These are phyloP conservation scores for Ceratocystis smalleyi DNA, from an alignment of 2,329 filamentous ascomycete species.

Conservation along the genomic window DNA sequence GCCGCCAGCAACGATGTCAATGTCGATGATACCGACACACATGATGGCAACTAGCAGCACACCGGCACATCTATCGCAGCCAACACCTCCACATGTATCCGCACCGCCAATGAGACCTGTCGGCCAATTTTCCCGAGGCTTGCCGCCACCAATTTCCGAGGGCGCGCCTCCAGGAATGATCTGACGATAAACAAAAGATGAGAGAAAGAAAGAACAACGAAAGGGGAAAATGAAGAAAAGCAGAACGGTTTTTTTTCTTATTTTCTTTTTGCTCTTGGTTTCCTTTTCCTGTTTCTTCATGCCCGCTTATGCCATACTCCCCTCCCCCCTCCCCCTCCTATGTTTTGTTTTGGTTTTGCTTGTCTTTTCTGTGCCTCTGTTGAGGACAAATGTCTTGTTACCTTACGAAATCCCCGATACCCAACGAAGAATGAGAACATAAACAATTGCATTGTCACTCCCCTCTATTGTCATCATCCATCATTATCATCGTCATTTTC, in stretches of 20 bases:
- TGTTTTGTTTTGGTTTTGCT: slow-evolving; percentile 7
- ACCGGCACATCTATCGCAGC: neutral
- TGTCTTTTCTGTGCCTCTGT: slow-evolving; percentile 5
- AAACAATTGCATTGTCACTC: neutral
- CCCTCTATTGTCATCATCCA: neutral
- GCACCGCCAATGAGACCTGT: slow-evolving; percentile 20
- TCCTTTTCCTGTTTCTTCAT: slow-evolving; percentile 12
- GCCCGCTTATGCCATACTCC: no score
- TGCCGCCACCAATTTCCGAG: slow-evolving; percentile 10
- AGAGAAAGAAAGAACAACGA: neutral
- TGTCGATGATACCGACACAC: slow-evolving; percentile 20
- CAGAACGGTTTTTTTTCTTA: neutral
- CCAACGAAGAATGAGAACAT: slow-evolving; percentile 15
- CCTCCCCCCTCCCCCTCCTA: no score
- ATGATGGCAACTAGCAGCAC: slow-evolving; percentile 18
- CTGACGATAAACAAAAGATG: neutral
- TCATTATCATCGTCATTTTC: neutral
- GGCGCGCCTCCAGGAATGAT: slow-evolving; percentile 13
- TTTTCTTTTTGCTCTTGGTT: neutral
- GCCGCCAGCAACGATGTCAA: slow-evolving; percentile 18
- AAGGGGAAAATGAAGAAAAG: neutral
- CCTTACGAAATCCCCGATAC: slow-evolving; percentile 13
- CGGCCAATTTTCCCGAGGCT: slow-evolving; percentile 4
- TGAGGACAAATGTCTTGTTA: neutral
- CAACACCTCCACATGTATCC: neutral